phyloP scores from a whole-genome alignment of 768 basidiomycete species.

The Lanmaoa rubissima region DNA sequence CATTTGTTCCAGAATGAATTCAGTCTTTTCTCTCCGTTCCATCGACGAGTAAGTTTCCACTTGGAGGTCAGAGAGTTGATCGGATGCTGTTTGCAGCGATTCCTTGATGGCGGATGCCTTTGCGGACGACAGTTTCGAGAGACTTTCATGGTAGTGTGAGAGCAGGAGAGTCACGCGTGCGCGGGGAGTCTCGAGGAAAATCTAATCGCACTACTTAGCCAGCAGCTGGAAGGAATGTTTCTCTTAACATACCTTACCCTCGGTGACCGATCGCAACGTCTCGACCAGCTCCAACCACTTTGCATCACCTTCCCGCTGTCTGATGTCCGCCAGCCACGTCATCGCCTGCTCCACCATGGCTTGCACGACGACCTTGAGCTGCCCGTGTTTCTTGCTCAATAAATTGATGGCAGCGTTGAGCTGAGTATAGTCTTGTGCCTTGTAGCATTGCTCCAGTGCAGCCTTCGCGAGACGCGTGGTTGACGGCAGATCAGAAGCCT shows the following conservation, averaged over 20 bases:
- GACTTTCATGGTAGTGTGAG: conserved; percentile 79
- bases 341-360: conserved; percentile 89
- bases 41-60: conserved; percentile 99
- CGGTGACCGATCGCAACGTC: conserved; percentile 87
- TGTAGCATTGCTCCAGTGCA: conserved; percentile 68
- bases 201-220: conserved; percentile 45
- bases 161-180: conserved; percentile 91
- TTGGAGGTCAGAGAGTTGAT: conserved; percentile 90
- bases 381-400: conserved; percentile 95
- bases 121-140: conserved; percentile 46
- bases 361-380: conserved; percentile 86
- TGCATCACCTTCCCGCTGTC: conserved; percentile 60
- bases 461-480: conserved; percentile 83
- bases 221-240: neutral
- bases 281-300: conserved; percentile 87
- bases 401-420: conserved; percentile 67
- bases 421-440: conserved; percentile 63
- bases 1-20: conserved; percentile 99
- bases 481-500: conserved; percentile 94
- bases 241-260: conserved; percentile 77
- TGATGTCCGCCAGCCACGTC: conserved; percentile 77
- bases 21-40: conserved; percentile 97
- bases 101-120: conserved; percentile 49
- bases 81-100: conserved; percentile 81
- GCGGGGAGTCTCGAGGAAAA: conserved; percentile 94